Evolutionary conservation across 257 asterid species (phyloP).

Genomic region (Anisodus acutangulus): DNA sequence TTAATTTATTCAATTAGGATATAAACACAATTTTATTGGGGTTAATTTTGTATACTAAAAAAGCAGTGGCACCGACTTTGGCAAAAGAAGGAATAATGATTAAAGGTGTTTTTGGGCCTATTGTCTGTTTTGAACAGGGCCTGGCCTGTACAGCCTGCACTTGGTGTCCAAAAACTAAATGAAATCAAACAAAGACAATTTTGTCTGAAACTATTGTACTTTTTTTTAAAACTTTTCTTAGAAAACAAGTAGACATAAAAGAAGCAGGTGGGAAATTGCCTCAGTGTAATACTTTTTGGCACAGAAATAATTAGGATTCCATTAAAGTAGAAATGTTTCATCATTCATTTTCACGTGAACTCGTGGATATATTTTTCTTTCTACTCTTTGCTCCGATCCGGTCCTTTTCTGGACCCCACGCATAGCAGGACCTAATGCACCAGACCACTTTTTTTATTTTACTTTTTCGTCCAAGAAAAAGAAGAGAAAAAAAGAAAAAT

Average conservation of each 20-base stretch:
- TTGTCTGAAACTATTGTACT: not conserved
- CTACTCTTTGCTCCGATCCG: too few species aligned
- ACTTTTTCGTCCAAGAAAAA: not conserved
- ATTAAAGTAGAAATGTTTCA: too few species aligned
- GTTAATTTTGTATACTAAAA: not conserved
- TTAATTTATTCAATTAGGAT: too few species aligned
- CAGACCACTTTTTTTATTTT: not conserved
- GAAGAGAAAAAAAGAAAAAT: too few species aligned
- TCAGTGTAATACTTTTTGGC: constrained; percentile 18
- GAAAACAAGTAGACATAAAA: constrained; percentile 19
- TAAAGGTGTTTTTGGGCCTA: constrained; percentile 32
- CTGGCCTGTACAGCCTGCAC: constrained; percentile 24
- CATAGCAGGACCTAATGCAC: too few species aligned
- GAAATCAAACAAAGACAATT: constrained; percentile 13
- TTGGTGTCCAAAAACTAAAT: not conserved
- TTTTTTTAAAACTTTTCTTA: not conserved
- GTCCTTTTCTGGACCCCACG: too few species aligned
- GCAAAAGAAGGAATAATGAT: constrained; percentile 6
- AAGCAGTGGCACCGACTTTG: constrained; percentile 25
- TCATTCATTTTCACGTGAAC: not conserved
- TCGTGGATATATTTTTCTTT: not conserved
- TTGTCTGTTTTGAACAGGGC: constrained; percentile 15
- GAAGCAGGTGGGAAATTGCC: constrained; percentile 26
- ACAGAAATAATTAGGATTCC: not conserved
- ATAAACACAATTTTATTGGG: not conserved